Conservation (phyloP, 2,329 filamentous ascomycete genomes). For the Helicocarpus griseus region DNA sequence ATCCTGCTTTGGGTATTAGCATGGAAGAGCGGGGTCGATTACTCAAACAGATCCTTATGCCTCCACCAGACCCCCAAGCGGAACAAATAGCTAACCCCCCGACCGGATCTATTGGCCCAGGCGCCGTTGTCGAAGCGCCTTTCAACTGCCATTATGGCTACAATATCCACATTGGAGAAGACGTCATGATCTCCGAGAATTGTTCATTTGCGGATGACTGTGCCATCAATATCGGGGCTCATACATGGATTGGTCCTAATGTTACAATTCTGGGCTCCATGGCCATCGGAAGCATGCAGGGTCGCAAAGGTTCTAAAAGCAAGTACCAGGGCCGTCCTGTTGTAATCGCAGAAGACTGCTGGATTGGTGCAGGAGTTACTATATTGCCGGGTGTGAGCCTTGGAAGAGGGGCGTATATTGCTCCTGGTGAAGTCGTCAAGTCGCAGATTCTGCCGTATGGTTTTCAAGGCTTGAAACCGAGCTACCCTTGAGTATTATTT, state of each 20-base stretch:
- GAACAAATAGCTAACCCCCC: slow-evolving; percentile 45
- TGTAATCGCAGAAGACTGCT: slow-evolving; percentile 63
- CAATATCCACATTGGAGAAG: slow-evolving; percentile 79
- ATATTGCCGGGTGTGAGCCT: slow-evolving; percentile 43
- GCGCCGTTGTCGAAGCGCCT: slow-evolving; percentile 71
- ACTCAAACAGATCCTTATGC: slow-evolving; percentile 30
- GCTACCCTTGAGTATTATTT: slow-evolving; percentile 18
- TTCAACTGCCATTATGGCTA: slow-evolving; percentile 95
- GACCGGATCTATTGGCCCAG: slow-evolving; percentile 57
- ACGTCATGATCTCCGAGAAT: slow-evolving; percentile 72
- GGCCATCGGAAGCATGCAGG: slow-evolving; percentile 61
- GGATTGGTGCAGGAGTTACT: slow-evolving; percentile 53
- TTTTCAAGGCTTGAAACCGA: slow-evolving; percentile 33
- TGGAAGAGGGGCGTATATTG: slow-evolving; percentile 34
- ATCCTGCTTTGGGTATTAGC: slow-evolving; percentile 62
- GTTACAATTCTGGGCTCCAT: slow-evolving; percentile 77
- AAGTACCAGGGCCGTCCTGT: slow-evolving; percentile 62
- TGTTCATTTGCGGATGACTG: slow-evolving; percentile 84
- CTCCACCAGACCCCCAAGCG: slow-evolving; percentile 18
- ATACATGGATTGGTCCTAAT: slow-evolving; percentile 62
- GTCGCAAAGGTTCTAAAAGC: slow-evolving; percentile 63
- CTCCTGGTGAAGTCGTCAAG: slow-evolving; percentile 36
- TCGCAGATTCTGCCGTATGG: slow-evolving; percentile 34
- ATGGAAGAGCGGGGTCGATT: slow-evolving; percentile 33
- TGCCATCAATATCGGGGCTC: slow-evolving; percentile 67